Conservation (phyloP, 768 basidiomycete species). For the Clavaria fumosa region DNA sequence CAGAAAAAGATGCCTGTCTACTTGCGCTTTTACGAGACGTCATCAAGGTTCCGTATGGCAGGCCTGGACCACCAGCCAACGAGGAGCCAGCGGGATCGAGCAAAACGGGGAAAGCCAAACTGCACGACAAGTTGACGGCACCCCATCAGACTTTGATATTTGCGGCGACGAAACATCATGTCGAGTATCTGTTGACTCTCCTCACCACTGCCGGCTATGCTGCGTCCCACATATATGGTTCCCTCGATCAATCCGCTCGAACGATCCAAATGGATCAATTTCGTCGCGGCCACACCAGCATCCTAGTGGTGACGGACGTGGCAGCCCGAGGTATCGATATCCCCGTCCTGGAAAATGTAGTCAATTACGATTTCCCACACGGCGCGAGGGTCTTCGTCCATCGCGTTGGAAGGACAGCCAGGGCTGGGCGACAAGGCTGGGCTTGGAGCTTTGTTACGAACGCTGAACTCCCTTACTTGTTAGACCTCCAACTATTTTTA, state of each 20-base stretch:
- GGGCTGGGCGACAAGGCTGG: slow-evolving; percentile 90
- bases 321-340: slow-evolving; percentile 98
- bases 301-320: slow-evolving; percentile 95
- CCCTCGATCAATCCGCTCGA: slow-evolving; percentile 85
- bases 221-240: slow-evolving; percentile 89
- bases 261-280: slow-evolving; percentile 85
- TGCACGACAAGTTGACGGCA: slow-evolving; percentile 34
- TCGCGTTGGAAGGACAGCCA: slow-evolving; percentile 90
- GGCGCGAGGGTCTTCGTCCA: slow-evolving; percentile 90
- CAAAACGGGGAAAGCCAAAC: slow-evolving; percentile 37
- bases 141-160: slow-evolving; percentile 92
- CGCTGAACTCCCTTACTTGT: slow-evolving; percentile 73
- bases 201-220: slow-evolving; percentile 72
- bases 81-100: no score
- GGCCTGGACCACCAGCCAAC: no score
- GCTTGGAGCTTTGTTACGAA: slow-evolving; percentile 91
- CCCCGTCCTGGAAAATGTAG: slow-evolving; percentile 86
- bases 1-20: slow-evolving; percentile 88
- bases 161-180: slow-evolving; percentile 94
- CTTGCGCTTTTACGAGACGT: slow-evolving; percentile 75
- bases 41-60: slow-evolving; percentile 62
- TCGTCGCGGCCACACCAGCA: slow-evolving; percentile 57
- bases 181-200: slow-evolving; percentile 79
- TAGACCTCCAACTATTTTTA: slow-evolving; percentile 89
- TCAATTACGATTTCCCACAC: slow-evolving; percentile 97